Base-by-base conservation (phyloP, 2,329 filamentous ascomycete genomes). In the Pleomassaria siparia region DNA sequence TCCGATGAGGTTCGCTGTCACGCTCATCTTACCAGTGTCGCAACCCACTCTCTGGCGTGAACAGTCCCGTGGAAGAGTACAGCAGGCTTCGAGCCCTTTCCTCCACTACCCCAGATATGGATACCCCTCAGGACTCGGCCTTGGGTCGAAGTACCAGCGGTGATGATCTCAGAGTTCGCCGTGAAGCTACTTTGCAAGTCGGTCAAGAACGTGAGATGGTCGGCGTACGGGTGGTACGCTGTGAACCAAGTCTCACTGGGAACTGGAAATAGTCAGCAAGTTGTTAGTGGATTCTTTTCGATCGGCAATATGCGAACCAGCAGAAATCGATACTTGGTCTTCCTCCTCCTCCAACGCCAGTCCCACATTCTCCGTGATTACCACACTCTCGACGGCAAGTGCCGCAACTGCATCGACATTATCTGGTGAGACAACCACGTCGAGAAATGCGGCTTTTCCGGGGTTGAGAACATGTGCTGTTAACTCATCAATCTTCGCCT, bases 21-120 rank as follows among this genome's bases (percentile, higher is more conserved):
- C 8, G n/a, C n/a, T n/a, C n/a, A n/a, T 30, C 46, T 18, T 43
- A 59, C 61, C 62, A 67, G 62, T 2, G 66, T 66, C 6, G 64
- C 61, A 37, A 71, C 67, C 67, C 67, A 71, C 46, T 71, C 64
- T 43, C 64, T 49, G 10, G 66, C 66, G 21, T 69, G 64, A 0
- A 68, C 64, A 5, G 59, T 67, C 3, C 58, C 63, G 24, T 69
- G 64, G 37, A 60, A 62, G 15, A 68, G 49, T 2, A 69, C 56
- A 11, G 65, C 68, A 37, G 67, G 67, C 60, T 64, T 67, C 15
- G 64, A 66, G 43, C 66, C 65, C 36, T 67, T 65, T n/a, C 67
- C 67, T 0, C 65, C 64, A 22, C 55, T 62, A 7, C 67, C 67
- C 67, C 67, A 71, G 52, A 71, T 69, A 36, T 71, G 67, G 44